A percentile compares a stretch with the other conserved stretches of the same genome.
Evolutionary conservation across 208 protist genomes (phyloP).

Genomic region (Wallacemonas rigidus): DNA sequence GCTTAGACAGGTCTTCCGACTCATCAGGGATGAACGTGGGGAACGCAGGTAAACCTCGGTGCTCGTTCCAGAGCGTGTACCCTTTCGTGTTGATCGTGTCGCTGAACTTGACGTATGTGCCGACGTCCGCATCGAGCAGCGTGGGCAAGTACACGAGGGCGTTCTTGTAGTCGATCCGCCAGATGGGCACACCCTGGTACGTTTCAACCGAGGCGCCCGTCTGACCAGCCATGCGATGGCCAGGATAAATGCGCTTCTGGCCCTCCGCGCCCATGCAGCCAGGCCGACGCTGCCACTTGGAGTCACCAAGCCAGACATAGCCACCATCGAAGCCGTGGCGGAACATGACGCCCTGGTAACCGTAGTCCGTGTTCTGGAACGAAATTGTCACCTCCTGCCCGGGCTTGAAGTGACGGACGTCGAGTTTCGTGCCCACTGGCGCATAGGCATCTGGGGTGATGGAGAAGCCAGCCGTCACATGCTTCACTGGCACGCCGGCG

Average conservation of each 20-base stretch:
- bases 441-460: slow-evolving; percentile 92
- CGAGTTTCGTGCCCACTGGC: slow-evolving; percentile 91
- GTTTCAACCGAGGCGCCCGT: slow-evolving; percentile 88
- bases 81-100: slow-evolving; percentile 93
- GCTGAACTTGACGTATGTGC: slow-evolving; percentile 90
- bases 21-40: slow-evolving; percentile 87
- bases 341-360: slow-evolving; percentile 93
- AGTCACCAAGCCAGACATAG: slow-evolving; percentile 92
- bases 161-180: slow-evolving; percentile 95
- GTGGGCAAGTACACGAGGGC: slow-evolving; percentile 91
- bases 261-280: slow-evolving; percentile 90
- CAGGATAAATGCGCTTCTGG: slow-evolving; percentile 91
- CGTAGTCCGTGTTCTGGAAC: slow-evolving; percentile 93
- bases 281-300: slow-evolving; percentile 91
- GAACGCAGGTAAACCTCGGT: slow-evolving; percentile 87
- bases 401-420: slow-evolving; percentile 93
- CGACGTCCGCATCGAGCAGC: slow-evolving; percentile 85
- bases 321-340: slow-evolving; percentile 93
- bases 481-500: slow-evolving; percentile 89
- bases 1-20: slow-evolving; percentile 83
- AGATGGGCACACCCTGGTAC: slow-evolving; percentile 89
- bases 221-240: slow-evolving; percentile 90
- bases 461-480: slow-evolving; percentile 80
- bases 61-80: slow-evolving; percentile 91
- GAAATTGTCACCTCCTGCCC: slow-evolving; percentile 93